Evolutionary conservation across 176 grass and related monocot species (phyloP).

Genomic region (Eleusine coracana): DNA sequence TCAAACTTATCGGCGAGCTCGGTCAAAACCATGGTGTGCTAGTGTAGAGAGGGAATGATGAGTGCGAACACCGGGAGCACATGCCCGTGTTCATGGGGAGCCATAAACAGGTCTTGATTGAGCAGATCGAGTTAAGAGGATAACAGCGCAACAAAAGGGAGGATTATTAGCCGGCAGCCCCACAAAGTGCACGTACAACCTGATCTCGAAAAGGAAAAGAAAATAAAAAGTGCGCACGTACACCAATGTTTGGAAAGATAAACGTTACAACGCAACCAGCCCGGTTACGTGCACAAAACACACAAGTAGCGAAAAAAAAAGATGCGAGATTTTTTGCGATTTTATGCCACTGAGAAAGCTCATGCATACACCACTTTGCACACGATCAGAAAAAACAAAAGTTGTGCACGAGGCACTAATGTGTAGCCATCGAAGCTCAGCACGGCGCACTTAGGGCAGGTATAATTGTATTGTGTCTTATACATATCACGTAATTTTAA

Average conservation of each 20-base stretch:
- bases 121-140: slow-evolving; percentile 39
- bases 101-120: slow-evolving; percentile 6
- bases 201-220: neutral
- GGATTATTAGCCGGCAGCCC: neutral
- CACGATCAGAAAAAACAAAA: no score
- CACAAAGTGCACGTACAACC: neutral
- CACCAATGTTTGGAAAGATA: neutral
- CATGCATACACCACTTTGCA: no score
- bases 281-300: neutral
- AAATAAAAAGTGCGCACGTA: neutral
- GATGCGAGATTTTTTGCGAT: no score
- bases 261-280: neutral
- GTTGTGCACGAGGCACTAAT: no score
- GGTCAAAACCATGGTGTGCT: neutral
- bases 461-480: no score
- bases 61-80: slow-evolving; percentile 19
- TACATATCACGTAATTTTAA: no score
- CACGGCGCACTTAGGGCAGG: no score
- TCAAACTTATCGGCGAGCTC: slow-evolving; percentile 4
- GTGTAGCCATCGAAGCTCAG: no score
- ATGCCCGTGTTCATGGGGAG: slow-evolving; percentile 32
- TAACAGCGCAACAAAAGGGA: slow-evolving; percentile 27
- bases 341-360: no score
- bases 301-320: no score
- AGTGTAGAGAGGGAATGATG: neutral